phyloP scores from a whole-genome alignment of 2,329 filamentous ascomycete genomes.

The Achaetomium macrosporum region DNA sequence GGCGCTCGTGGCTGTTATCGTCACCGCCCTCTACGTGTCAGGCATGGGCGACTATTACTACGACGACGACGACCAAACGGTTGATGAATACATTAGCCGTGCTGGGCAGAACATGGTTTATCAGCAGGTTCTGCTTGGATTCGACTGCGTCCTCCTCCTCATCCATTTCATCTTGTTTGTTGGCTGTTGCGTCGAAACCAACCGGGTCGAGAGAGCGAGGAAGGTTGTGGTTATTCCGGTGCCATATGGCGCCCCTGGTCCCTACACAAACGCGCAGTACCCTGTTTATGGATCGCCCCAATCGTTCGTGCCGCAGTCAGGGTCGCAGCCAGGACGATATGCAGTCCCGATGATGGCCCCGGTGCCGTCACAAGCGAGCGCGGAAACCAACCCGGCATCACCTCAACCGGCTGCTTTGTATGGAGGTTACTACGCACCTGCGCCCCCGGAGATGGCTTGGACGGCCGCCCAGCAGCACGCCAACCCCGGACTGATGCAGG shows the following conservation, averaged over 20 bases:
- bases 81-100: background rate
- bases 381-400: background rate
- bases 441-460: background rate
- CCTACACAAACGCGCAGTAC: background rate
- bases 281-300: background rate
- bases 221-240: conserved; percentile 8
- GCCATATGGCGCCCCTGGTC: background rate
- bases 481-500: background rate
- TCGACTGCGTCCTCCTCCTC: conserved; percentile 16
- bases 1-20: conserved; percentile 25
- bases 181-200: conserved; percentile 35
- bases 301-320: background rate
- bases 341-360: background rate
- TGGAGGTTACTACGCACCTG: conserved; percentile 19
- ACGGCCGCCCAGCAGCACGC: background rate
- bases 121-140: conserved; percentile 19
- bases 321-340: background rate
- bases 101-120: conserved; percentile 5
- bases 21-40: conserved; percentile 17
- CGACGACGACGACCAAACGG: conserved; percentile 12
- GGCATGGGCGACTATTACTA: conserved; percentile 15
- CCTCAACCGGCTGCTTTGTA: conserved; percentile 8
- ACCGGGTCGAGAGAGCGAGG: conserved; percentile 25
- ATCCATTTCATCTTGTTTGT: conserved; percentile 37
- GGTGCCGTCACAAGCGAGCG: background rate